Conservation (phyloP, 2,329 filamentous ascomycete genomes). For the Talaromyces sp. region DNA sequence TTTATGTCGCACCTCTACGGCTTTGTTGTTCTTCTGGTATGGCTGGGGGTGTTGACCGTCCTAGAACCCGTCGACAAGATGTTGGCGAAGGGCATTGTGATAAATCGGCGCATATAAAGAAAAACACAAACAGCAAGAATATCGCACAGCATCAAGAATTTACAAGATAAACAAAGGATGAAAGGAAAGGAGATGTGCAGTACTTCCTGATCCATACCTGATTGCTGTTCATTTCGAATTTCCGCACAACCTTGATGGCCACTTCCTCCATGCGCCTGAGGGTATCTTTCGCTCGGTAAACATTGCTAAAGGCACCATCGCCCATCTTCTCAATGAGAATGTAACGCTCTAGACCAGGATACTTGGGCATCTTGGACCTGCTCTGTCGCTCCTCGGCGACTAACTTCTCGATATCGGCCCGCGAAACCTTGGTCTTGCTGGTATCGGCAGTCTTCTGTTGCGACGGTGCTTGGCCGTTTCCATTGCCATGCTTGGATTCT, state of each 20-base stretch:
- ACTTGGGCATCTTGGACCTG: slow-evolving; percentile 77
- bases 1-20: slow-evolving; percentile 79
- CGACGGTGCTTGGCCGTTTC: slow-evolving; percentile 59
- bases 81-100: slow-evolving; percentile 45
- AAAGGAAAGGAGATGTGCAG: slow-evolving; percentile 11
- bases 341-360: slow-evolving; percentile 82
- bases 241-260: slow-evolving; percentile 97
- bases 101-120: slow-evolving; percentile 24
- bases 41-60: slow-evolving; percentile 63
- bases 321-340: slow-evolving; percentile 94
- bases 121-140: slow-evolving; percentile 22
- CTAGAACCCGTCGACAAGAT: slow-evolving; percentile 51
- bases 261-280: slow-evolving; percentile 70
- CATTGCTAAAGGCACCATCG: slow-evolving; percentile 97
- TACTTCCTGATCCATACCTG: slow-evolving; percentile 67
- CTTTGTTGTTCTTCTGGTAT: slow-evolving; percentile 90
- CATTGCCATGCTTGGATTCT: slow-evolving; percentile 57
- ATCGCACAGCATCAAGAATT: slow-evolving; percentile 27
- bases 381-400: slow-evolving; percentile 87
- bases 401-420: slow-evolving; percentile 70
- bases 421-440: slow-evolving; percentile 44
- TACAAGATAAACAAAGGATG: not conserved
- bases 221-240: slow-evolving; percentile 97
- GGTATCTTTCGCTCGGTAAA: slow-evolving; percentile 80
- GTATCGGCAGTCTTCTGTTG: slow-evolving; percentile 56